Conservation (phyloP, 2,329 filamentous ascomycete species). For the Aureobasidium sp. region DNA sequence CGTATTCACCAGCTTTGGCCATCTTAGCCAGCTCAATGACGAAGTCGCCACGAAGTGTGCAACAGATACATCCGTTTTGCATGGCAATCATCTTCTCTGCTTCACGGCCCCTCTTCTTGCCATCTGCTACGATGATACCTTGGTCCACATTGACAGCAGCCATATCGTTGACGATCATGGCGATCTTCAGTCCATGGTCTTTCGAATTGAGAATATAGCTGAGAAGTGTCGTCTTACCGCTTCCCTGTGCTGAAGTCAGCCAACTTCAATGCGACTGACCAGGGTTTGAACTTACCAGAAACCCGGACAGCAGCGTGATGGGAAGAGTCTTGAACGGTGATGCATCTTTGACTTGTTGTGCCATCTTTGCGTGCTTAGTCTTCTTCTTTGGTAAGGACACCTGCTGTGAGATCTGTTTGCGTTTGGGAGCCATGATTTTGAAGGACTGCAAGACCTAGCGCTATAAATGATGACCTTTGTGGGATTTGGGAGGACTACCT, state of each 20-base stretch:
- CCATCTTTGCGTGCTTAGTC: constrained; percentile 9
- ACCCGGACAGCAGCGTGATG: constrained; percentile 55
- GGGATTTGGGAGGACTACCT: background rate
- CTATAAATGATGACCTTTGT: constrained; percentile 7
- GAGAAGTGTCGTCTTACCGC: constrained; percentile 64
- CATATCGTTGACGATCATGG: constrained; percentile 69
- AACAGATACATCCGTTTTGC: constrained; percentile 62
- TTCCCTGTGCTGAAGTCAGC: constrained; percentile 42
- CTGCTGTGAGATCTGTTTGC: constrained; percentile 7
- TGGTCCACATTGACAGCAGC: constrained; percentile 28
- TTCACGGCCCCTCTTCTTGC: constrained; percentile 25
- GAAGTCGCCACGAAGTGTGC: constrained; percentile 63
- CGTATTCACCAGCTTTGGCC: constrained; percentile 55
- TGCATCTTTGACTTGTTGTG: constrained; percentile 6
- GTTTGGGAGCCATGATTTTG: constrained; percentile 10
- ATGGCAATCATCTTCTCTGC: constrained; percentile 29
- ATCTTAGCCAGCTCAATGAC: constrained; percentile 62
- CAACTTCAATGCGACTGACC: background rate
- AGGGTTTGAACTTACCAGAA: constrained; percentile 39
- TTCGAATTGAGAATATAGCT: constrained; percentile 58
- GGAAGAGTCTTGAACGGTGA: constrained; percentile 37
- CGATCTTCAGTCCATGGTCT: constrained; percentile 61
- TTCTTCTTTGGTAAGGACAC: background rate
- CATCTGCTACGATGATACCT: constrained; percentile 22
- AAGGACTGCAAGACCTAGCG: background rate